Conservation (phyloP, 768 basidiomycete genomes). For the Cyclocybe aegerita region DNA sequence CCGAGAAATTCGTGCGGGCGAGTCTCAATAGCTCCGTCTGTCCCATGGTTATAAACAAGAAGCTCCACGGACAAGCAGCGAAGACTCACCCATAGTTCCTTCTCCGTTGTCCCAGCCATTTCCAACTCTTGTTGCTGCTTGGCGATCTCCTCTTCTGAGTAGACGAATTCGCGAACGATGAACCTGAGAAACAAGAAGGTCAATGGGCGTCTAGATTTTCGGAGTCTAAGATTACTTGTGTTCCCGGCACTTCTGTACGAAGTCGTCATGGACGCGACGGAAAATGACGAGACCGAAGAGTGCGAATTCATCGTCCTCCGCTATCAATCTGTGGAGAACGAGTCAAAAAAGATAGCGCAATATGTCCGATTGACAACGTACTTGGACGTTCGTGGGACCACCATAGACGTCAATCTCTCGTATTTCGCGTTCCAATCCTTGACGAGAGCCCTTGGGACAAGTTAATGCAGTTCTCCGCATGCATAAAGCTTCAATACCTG, state of each 20-base stretch:
- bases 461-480: conserved; percentile 22
- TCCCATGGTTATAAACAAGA: not conserved
- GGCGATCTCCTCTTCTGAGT: conserved; percentile 75
- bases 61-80: not conserved
- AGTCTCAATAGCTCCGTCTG: conserved; percentile 91
- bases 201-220: conserved; percentile 3
- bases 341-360: not conserved
- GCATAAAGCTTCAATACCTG: conserved; percentile 54
- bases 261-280: conserved; percentile 88
- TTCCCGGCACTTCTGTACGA: conserved; percentile 91
- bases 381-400: conserved; percentile 91
- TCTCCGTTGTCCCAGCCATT: conserved; percentile 82
- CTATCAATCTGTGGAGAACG: conserved; percentile 52
- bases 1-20: conserved; percentile 94
- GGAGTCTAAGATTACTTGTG: conserved; percentile 62
- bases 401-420: conserved; percentile 84
- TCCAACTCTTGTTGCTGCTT: conserved; percentile 83
- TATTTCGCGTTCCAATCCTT: conserved; percentile 93
- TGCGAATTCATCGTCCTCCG: conserved; percentile 86
- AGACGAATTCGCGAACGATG: conserved; percentile 92
- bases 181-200: conserved; percentile 52
- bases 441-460: conserved; percentile 55
- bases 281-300: conserved; percentile 88
- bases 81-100: conserved; percentile 84
- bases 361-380: conserved; percentile 35